Percentiles rank a stretch among this genome's conserved stretches.
Evolutionary conservation across 345 rosid species (phyloP).

Genomic region (Ceriops zippeliana): DNA sequence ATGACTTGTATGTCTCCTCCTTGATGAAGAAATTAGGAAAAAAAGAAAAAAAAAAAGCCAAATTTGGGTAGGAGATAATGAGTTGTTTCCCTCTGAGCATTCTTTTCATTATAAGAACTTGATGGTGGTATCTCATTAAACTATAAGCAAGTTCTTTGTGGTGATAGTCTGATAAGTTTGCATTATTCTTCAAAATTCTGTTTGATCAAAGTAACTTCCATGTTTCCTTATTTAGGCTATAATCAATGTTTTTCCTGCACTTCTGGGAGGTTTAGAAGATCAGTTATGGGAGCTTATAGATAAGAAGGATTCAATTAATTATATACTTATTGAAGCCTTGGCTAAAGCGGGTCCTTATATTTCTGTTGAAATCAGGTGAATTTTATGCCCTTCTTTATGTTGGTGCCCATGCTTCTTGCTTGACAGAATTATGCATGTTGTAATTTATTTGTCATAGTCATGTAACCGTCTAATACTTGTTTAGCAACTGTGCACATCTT

Average conservation of each 20-base stretch:
- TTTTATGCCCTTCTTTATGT: slow-evolving; percentile 9
- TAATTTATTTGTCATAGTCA: not conserved
- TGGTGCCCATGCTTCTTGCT: not conserved
- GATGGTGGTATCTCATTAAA: not conserved
- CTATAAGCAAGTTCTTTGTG: not conserved
- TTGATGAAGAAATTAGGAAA: not conserved
- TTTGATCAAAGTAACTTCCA: not conserved
- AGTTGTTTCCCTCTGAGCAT: not conserved
- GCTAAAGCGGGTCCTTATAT: slow-evolving; percentile 69
- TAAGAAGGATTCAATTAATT: slow-evolving; percentile 41
- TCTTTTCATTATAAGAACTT: not conserved
- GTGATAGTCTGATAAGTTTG: slow-evolving; percentile 2
- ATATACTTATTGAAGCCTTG: slow-evolving; percentile 49
- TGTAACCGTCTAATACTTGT: no score
- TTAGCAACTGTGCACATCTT: no score
- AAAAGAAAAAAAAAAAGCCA: not conserved
- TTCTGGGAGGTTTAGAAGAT: slow-evolving; percentile 69
- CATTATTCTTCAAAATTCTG: not conserved
- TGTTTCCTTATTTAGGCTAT: slow-evolving; percentile 45
- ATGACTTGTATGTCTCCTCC: not conserved
- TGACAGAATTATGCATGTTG: not conserved
- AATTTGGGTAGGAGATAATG: not conserved
- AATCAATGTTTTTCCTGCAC: slow-evolving; percentile 59
- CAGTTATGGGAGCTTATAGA: slow-evolving; percentile 45
- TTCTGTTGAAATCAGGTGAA: slow-evolving; percentile 62